Conservation (phyloP, 2,329 filamentous ascomycete genomes). For the Eurotiales sp. region DNA sequence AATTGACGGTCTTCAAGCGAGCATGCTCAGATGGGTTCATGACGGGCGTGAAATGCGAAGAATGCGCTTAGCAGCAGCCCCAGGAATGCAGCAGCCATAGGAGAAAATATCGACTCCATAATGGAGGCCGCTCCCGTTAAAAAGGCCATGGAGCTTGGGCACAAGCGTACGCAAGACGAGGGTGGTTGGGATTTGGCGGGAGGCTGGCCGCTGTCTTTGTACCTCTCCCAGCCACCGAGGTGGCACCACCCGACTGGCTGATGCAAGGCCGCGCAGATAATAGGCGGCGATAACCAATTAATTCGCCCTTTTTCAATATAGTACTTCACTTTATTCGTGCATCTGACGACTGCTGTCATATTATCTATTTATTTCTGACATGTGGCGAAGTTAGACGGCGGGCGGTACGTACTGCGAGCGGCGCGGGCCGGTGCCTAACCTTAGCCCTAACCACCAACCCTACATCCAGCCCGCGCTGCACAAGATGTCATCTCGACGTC, state of each 20-base stretch:
- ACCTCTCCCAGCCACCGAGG: slow-evolving; percentile 15
- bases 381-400: too few species aligned
- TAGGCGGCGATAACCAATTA: background rate
- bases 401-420: too few species aligned
- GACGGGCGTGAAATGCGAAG: slow-evolving; percentile 18
- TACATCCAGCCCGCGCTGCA: too few species aligned
- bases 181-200: slow-evolving; percentile 12
- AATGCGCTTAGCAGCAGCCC: slow-evolving; percentile 9
- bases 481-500: too few species aligned
- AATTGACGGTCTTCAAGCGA: slow-evolving; percentile 36
- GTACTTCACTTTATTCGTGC: background rate
- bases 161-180: background rate
- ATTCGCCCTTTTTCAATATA: background rate
- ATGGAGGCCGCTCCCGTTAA: slow-evolving; percentile 1
- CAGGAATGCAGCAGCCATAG: slow-evolving; percentile 8
- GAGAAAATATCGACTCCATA: background rate
- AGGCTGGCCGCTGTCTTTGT: slow-evolving; percentile 10
- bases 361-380: too few species aligned
- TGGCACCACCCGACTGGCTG: slow-evolving; percentile 10
- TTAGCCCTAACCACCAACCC: too few species aligned
- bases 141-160: slow-evolving; percentile 6
- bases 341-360: too few species aligned
- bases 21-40: slow-evolving; percentile 26
- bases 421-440: too few species aligned
- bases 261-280: slow-evolving; percentile 9